These are phyloP conservation scores for Haplosporangium sp. DNA, from an alignment of 371 early-diverging fungal species.

Conservation along the genomic window DNA sequence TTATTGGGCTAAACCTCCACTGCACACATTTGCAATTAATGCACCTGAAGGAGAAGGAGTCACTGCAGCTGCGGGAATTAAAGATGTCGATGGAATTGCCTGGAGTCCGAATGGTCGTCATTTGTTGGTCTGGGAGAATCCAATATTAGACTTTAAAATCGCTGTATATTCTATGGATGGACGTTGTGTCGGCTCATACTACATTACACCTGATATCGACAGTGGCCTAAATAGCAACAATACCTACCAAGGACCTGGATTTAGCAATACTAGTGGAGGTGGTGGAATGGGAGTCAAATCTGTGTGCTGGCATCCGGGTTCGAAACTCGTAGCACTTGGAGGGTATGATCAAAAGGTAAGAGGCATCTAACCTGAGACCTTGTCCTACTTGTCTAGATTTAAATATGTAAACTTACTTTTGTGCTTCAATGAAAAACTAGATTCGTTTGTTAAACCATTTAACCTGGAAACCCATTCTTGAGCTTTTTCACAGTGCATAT, in stretches of 20 bases:
- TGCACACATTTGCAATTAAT: conserved; percentile 27
- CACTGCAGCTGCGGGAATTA: conserved; percentile 16
- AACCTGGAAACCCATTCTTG: conserved; percentile 43
- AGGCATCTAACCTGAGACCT: background rate
- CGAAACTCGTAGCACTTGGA: conserved; percentile 46
- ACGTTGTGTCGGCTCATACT: conserved; percentile 30
- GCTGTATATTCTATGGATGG: conserved; percentile 51
- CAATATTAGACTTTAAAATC: conserved; percentile 34
- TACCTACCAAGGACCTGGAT: background rate
- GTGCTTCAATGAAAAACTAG: conserved; percentile 9
- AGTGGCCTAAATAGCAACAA: background rate
- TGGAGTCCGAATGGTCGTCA: conserved; percentile 55
- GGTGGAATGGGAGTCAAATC: conserved; percentile 53
- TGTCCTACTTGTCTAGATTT: too few relatives aligned
- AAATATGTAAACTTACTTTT: background rate
- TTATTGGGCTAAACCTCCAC: conserved; percentile 36
- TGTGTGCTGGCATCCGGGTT: conserved; percentile 51
- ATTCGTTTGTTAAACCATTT: conserved; percentile 42
- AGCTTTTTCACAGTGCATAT: conserved; percentile 32
- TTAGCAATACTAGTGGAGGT: conserved; percentile 15
- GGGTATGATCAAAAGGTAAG: conserved; percentile 55
- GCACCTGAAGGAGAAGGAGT: conserved; percentile 13
- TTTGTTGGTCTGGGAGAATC: conserved; percentile 50
- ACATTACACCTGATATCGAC: conserved; percentile 13
- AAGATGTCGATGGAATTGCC: conserved; percentile 47